Base-by-base conservation (phyloP, 2,329 filamentous ascomycete species). In the Phaeophleospora eucalypticola region DNA sequence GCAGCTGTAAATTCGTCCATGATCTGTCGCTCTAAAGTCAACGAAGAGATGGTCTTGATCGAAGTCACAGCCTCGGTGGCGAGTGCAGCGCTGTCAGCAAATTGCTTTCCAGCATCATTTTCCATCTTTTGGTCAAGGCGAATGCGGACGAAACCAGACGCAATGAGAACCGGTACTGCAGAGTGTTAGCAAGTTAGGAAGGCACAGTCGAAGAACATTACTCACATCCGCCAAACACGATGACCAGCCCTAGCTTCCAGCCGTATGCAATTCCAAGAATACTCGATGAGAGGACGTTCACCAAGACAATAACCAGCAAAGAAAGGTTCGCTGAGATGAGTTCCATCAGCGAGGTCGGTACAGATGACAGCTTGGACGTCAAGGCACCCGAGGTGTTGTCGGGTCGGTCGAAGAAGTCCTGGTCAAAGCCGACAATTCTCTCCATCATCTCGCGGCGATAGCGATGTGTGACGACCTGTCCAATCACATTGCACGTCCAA, bases 321-420 rank as follows among this genome's bases (percentile, higher is more conserved):
- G 63, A 65, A 16, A 71, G 60, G 24, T 73, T 77, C 0, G 70
- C 57, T 0, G 75, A 73, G 15, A 79, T 62, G 3, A 79, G 58
- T 48, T 79, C 75, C 56, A 74, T 70, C 0, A 80, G 55, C 19
- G 74, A 68, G 10, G 72, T 75, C 2, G 76, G 71, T 39, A 77
- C 72, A 4, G 73, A 71, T 0, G 72, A 69, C 6, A 78, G 62
- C 9, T 71, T 66, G 3, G 72, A 71, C 4, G 73, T 71, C 7
- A 79, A 58, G 3, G 71, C 68, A 3, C 75, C 76, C 3, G 70
- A 68, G 2, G 74, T 69, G 52, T 79, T 77, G 49, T 74, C 62
- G 41, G 71, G 69, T 7, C 69, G 68, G 53, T 74, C 63, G 52
- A 65, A 66, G 53, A 67, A 66, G 36, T 63, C 60, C 36, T 60